Conservation (phyloP, 2,329 filamentous ascomycete species). For the Stemphylium beticola region DNA sequence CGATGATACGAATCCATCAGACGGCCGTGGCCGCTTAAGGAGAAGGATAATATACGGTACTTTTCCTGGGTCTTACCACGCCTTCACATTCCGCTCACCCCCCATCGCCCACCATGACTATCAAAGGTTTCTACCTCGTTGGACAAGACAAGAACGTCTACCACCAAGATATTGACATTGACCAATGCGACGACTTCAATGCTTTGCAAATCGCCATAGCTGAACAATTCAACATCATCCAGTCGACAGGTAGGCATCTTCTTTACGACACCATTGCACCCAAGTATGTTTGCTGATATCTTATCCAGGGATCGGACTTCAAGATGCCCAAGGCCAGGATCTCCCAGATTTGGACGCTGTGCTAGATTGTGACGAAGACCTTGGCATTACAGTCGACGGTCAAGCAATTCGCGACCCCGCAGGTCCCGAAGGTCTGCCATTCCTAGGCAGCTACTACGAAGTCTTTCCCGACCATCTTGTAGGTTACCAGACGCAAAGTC, state of each 20-base stretch:
- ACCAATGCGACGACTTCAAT: slow-evolving; percentile 23
- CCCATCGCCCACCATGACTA: slow-evolving; percentile 11
- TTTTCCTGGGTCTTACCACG: not conserved
- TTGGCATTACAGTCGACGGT: slow-evolving; percentile 19
- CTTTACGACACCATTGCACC: not conserved
- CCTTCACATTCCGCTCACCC: not conserved
- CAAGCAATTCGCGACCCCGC: slow-evolving; percentile 14
- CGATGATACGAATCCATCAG: not conserved
- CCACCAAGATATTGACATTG: slow-evolving; percentile 22
- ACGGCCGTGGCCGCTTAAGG: not conserved
- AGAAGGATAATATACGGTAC: not conserved
- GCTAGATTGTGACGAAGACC: slow-evolving; percentile 18
- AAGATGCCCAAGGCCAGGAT: slow-evolving; percentile 16
- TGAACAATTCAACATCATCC: slow-evolving; percentile 23
- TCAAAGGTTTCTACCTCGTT: slow-evolving; percentile 23
- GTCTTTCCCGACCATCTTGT: slow-evolving; percentile 23
- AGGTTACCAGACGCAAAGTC: not conserved
- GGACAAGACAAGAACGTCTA: slow-evolving; percentile 21
- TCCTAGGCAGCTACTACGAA: slow-evolving; percentile 22
- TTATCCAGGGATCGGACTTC: slow-evolving; percentile 13
- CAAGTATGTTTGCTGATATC: not conserved
- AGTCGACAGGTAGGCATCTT: slow-evolving; percentile 7
- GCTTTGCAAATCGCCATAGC: slow-evolving; percentile 21
- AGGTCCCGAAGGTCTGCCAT: slow-evolving; percentile 17
- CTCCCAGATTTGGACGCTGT: slow-evolving; percentile 19